These are phyloP conservation scores for Phenoliferia sp. DNA, from an alignment of 1,284 basidiomycete genomes.

Conservation along the genomic window DNA sequence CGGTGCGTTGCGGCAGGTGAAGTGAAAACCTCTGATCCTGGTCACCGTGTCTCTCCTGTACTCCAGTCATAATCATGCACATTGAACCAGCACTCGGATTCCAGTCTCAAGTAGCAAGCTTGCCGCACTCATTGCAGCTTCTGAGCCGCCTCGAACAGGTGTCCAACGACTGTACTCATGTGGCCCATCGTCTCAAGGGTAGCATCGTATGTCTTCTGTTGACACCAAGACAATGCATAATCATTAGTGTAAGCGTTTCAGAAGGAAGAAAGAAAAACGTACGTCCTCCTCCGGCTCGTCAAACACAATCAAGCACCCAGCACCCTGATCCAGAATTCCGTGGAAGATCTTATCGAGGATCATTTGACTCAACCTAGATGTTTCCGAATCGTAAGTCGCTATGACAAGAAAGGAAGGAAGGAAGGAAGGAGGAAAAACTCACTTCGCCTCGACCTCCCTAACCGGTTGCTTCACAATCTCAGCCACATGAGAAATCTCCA, in stretches of 20 bases:
- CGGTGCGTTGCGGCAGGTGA: too few relatives aligned
- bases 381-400: neutral
- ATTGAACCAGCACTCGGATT: too few relatives aligned
- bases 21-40: too few relatives aligned
- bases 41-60: too few relatives aligned
- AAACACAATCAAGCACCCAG: conserved; percentile 85
- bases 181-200: conserved; percentile 85
- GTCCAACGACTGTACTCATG: conserved; percentile 85
- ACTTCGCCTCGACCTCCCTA: conserved; percentile 93
- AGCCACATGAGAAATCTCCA: conserved; percentile 87
- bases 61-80: too few relatives aligned
- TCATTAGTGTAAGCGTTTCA: conserved; percentile 12
- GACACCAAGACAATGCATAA: neutral
- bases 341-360: conserved; percentile 92
- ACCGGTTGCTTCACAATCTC: conserved; percentile 82
- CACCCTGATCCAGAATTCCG: conserved; percentile 91
- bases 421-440: conserved; percentile 38
- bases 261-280: conserved; percentile 15
- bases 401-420: neutral
- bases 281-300: conserved; percentile 73
- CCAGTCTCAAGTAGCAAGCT: too few relatives aligned
- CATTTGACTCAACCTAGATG: conserved; percentile 96
- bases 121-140: neutral
- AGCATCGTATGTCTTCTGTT: conserved; percentile 74
- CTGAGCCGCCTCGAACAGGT: conserved; percentile 60